phyloP scores from a whole-genome alignment of 148 eudicot genomes.

The Rhododendron griersonianum region DNA sequence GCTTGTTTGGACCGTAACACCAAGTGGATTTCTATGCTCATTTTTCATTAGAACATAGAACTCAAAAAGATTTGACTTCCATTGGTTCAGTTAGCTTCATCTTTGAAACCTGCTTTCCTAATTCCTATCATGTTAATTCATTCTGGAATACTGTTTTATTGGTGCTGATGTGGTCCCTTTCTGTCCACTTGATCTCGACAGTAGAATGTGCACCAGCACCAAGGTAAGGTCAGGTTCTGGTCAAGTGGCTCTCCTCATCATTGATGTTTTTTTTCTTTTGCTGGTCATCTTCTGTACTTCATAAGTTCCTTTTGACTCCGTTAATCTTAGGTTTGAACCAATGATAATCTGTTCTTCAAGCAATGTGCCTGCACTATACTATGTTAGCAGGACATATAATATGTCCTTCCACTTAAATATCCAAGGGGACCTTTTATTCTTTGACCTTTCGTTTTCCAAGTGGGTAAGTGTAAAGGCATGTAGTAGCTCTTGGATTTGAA shows the following conservation, averaged over 20 bases:
- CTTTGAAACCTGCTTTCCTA: background rate
- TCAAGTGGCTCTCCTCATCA: background rate
- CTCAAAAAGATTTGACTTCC: background rate
- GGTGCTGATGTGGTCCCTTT: constrained; percentile 4
- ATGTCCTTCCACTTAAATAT: background rate
- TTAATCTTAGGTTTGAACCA: background rate
- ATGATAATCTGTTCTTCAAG: background rate
- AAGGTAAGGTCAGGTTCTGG: background rate
- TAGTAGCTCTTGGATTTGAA: background rate
- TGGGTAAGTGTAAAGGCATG: background rate
- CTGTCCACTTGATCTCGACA: background rate
- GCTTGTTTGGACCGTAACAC: background rate
- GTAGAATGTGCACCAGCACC: background rate
- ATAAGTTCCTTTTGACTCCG: background rate
- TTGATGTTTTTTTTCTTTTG: background rate
- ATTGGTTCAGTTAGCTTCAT: background rate
- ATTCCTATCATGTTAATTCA: background rate
- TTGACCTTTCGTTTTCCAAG: background rate
- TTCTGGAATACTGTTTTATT: background rate
- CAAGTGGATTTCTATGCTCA: background rate
- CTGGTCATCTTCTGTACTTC: background rate
- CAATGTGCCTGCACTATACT: background rate
- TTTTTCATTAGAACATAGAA: background rate
- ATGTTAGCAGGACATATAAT: background rate
- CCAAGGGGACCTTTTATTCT: background rate